Percentiles rank a stretch among this genome's conserved stretches.
These are phyloP conservation scores for Rhodotorula sp. DNA, from an alignment of 1,284 basidiomycete species.

Conservation along the genomic window DNA sequence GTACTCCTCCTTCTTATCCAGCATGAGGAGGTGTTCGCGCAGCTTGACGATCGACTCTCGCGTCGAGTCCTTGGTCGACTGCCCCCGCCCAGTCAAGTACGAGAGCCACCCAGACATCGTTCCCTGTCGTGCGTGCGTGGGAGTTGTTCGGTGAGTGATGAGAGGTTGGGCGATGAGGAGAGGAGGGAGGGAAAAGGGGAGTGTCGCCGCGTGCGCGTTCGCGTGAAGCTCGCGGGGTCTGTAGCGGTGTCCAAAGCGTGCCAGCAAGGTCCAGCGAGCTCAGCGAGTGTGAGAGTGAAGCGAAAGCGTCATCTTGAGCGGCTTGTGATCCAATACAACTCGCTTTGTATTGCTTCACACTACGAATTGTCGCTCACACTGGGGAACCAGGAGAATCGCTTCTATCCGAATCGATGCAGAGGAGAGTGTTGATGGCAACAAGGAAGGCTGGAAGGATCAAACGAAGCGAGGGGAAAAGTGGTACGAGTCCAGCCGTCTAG, in stretches of 20 bases:
- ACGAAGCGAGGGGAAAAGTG: background rate
- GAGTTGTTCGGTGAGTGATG: background rate
- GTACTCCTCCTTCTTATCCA: conserved; percentile 99
- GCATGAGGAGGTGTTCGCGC: conserved; percentile 64
- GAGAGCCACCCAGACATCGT: conserved; percentile 84
- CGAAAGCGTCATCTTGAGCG: too few species aligned
- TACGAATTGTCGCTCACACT: too few species aligned
- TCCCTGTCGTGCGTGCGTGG: background rate
- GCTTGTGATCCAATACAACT: too few species aligned
- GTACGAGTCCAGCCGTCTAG: background rate
- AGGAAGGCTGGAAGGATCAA: background rate
- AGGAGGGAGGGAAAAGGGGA: too few species aligned
- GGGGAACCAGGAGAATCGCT: too few species aligned
- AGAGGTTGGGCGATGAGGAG: background rate
- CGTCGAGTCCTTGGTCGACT: conserved; percentile 44
- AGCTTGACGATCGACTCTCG: conserved; percentile 53
- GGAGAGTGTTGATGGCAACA: background rate
- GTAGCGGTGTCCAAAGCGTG: too few species aligned
- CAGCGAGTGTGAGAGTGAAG: too few species aligned
- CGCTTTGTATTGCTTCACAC: too few species aligned
- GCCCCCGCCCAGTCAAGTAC: conserved; percentile 55
- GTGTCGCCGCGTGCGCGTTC: too few species aligned
- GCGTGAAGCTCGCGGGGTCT: too few species aligned
- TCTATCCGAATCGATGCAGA: background rate
- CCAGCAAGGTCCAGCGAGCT: too few species aligned